Evolutionary conservation across 768 basidiomycete species (phyloP), one percentile per base, ranked within the genome.

Genomic region (Amanita subjunquillea): DNA sequence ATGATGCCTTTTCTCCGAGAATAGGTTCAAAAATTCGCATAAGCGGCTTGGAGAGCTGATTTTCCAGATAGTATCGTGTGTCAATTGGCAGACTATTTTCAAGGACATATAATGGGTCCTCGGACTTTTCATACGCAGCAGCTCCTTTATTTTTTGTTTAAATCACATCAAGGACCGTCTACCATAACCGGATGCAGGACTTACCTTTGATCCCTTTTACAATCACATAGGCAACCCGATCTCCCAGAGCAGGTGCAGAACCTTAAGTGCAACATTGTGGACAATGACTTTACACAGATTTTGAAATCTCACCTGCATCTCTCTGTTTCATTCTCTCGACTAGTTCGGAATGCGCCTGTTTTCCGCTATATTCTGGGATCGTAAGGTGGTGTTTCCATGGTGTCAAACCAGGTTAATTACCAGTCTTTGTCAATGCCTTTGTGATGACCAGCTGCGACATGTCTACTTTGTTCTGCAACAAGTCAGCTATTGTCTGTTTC

Each of bases 371-470:
- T 62, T 97, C 96, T 87, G 57, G 32, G 6, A 48, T 17, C 48
- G 0, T 41, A 15, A 25, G 15, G 37, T 29, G 20, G 23, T 5
- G 47, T 32, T 27, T 32, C 27, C 42, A 12, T 4, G 17, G 9
- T n/a, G 9, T 15, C 13, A 20, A 40, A 30, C n/a, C 23, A 45
- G 34, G 29, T 40, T 22, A 62, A 77, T 53, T 57, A 86, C 88
- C 84, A 36, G 81, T 74, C 70, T 98, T 99, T 0, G 95, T 75
- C 15, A 98, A 75, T 0, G 95, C 96, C 63, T 99, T 99, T 12
- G 96, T 98, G 60, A 99, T 99, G 63, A 99, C 96, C 20, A 99
- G 77, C 63, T 98, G 96, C 6, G 95, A 98, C 91, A 99, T 95
- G 65, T 99, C 96, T 45, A 99, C 74, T 68, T 87, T 95, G 69